Percentiles rank a stretch among this genome's conserved stretches.
These are phyloP conservation scores for Obba rivulosa DNA, from an alignment of 768 basidiomycete genomes.

Conservation along the genomic window DNA sequence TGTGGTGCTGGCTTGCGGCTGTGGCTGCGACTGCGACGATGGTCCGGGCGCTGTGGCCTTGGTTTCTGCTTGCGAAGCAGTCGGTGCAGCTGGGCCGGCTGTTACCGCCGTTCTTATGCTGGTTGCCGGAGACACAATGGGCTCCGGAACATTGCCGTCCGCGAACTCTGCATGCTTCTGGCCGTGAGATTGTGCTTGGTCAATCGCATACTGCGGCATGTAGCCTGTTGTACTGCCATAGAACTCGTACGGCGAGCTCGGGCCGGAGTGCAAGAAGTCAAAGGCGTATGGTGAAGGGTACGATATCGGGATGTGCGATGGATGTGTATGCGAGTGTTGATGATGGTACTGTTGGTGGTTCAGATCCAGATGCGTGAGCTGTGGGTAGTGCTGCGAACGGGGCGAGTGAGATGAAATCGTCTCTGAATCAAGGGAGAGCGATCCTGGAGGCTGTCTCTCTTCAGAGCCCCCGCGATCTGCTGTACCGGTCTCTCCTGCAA, in stretches of 20 bases:
- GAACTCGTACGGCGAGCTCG: constrained; percentile 32
- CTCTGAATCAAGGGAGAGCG: background rate
- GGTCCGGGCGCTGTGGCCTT: background rate
- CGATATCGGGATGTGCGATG: constrained; percentile 30
- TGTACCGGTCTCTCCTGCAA: too few species aligned
- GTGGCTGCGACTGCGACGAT: constrained; percentile 9
- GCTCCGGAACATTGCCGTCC: background rate
- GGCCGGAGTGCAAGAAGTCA: constrained; percentile 32
- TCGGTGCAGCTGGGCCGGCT: background rate
- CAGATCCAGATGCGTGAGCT: background rate
- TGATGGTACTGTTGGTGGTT: constrained; percentile 3
- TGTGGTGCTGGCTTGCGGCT: too few species aligned
- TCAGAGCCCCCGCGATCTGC: background rate
- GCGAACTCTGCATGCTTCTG: background rate
- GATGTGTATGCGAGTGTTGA: constrained; percentile 20
- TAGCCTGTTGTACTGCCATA: constrained; percentile 8
- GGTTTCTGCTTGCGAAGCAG: background rate
- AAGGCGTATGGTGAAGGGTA: constrained; percentile 33
- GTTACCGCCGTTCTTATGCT: background rate
- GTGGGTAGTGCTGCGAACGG: background rate
- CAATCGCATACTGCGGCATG: background rate
- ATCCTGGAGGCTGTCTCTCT: constrained; percentile 8
- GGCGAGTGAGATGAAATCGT: constrained; percentile 3
- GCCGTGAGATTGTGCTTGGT: background rate
- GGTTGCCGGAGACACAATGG: too few species aligned